Evolutionary conservation across 2,329 filamentous ascomycete genomes (phyloP).

Genomic region (Diaporthe aspalathi): DNA sequence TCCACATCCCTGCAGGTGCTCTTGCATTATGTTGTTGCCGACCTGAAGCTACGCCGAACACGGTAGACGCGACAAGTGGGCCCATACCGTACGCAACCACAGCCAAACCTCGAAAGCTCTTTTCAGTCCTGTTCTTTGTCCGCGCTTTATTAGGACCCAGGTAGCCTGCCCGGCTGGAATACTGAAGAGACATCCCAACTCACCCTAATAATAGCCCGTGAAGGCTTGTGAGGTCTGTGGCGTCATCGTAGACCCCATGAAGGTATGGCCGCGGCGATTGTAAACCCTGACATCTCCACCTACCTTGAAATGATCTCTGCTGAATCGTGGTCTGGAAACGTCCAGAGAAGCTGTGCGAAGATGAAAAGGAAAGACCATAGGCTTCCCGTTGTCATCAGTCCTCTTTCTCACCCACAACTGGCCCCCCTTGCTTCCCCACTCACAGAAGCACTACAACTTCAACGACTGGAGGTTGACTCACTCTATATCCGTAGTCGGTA

Average conservation of each 20-base stretch:
- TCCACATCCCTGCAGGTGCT: slow-evolving; percentile 14
- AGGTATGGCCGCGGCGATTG: background rate
- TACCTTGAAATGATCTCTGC: too few species aligned
- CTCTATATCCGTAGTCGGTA: background rate
- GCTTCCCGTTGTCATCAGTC: too few species aligned
- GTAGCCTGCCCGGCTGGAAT: background rate
- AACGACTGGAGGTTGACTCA: background rate
- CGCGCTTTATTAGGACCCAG: too few species aligned
- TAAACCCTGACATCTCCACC: too few species aligned
- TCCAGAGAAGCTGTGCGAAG: too few species aligned
- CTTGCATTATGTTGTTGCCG: background rate
- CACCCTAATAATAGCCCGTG: too few species aligned
- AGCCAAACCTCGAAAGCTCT: background rate
- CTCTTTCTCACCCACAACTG: background rate
- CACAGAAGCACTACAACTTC: background rate
- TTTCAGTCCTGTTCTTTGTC: background rate
- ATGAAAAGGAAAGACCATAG: background rate
- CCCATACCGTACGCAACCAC: background rate
- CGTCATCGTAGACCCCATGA: too few species aligned
- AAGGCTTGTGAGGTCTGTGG: background rate
- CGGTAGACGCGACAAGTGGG: background rate
- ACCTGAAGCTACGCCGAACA: background rate
- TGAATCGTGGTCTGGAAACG: background rate
- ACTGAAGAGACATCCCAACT: too few species aligned
- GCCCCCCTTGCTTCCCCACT: background rate